A percentile compares a stretch with the other conserved stretches of the same genome.
These are phyloP conservation scores for Apiospora aurea DNA, from an alignment of 2,329 filamentous ascomycete species.

Conservation along the genomic window DNA sequence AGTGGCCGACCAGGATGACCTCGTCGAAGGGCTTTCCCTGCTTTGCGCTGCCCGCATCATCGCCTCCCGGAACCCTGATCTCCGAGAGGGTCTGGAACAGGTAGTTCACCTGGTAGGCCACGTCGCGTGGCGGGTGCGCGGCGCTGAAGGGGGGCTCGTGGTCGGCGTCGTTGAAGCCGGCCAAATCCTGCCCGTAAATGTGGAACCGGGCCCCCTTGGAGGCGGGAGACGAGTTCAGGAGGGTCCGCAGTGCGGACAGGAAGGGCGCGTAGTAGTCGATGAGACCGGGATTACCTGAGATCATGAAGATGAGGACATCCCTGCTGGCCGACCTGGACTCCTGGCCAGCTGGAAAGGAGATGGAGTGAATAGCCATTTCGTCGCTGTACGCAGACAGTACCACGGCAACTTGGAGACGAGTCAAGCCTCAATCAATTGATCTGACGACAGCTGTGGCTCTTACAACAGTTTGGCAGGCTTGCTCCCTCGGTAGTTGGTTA, in stretches of 20 bases:
- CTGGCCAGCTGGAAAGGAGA: constrained; percentile 25
- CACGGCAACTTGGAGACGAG: too few relatives aligned
- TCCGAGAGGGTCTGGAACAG: constrained; percentile 48
- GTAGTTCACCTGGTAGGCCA: constrained; percentile 61
- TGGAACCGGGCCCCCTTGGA: constrained; percentile 51
- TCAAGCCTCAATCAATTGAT: neutral
- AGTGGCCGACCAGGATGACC: constrained; percentile 76
- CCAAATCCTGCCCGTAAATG: constrained; percentile 64
- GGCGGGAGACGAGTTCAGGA: constrained; percentile 52
- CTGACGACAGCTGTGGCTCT: neutral
- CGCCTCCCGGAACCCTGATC: constrained; percentile 36
- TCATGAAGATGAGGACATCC: constrained; percentile 69
- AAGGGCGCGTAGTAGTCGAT: constrained; percentile 77
- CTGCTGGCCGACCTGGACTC: constrained; percentile 25
- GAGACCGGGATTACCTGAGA: constrained; percentile 80
- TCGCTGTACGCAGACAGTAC: too few relatives aligned
- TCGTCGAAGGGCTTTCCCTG: constrained; percentile 55
- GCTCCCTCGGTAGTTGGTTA: neutral
- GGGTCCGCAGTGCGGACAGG: constrained; percentile 61
- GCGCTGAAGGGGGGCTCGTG: constrained; percentile 54
- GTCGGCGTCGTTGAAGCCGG: constrained; percentile 64
- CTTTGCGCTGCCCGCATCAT: constrained; percentile 30
- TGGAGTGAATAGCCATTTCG: constrained; percentile 29
- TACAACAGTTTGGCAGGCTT: neutral
- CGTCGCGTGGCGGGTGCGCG: constrained; percentile 52